Evolutionary conservation across 352 stramenopile species (phyloP).

Genomic region (Saprolegnia diclina): DNA sequence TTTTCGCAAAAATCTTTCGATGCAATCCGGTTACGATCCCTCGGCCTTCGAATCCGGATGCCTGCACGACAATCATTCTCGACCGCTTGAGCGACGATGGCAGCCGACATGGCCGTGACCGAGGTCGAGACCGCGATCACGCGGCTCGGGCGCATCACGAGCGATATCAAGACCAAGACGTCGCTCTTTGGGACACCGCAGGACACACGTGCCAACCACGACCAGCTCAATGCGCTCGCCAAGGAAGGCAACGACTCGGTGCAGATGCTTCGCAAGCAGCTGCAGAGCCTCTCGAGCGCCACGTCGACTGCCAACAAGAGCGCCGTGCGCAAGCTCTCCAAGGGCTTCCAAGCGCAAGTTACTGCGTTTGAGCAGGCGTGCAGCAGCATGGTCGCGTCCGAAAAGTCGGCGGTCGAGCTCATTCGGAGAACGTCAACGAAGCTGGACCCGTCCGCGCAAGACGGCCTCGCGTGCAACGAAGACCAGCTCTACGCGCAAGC

Average conservation of each 20-base stretch:
- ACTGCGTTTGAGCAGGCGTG: constrained; percentile 72
- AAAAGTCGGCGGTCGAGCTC: constrained; percentile 67
- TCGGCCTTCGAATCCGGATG: neutral
- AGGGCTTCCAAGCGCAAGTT: constrained; percentile 80
- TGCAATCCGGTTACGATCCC: neutral
- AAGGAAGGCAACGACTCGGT: constrained; percentile 83
- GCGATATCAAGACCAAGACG: constrained; percentile 81
- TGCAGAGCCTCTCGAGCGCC: constrained; percentile 71
- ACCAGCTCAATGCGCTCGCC: constrained; percentile 69
- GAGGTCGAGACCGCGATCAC: constrained; percentile 48
- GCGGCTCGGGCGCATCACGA: constrained; percentile 80
- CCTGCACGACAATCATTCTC: neutral
- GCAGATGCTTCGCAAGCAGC: constrained; percentile 61
- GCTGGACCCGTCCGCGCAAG: constrained; percentile 35
- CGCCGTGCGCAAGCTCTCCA: constrained; percentile 70
- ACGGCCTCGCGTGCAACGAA: constrained; percentile 71
- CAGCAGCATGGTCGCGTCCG: constrained; percentile 53
- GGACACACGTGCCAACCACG: constrained; percentile 77
- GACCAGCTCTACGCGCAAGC: constrained; percentile 85
- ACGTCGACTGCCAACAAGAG: constrained; percentile 36
- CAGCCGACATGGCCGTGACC: neutral
- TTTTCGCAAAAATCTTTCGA: neutral
- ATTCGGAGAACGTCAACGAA: constrained; percentile 75
- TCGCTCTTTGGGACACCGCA: constrained; percentile 78
- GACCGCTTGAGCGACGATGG: neutral